Evolutionary conservation across 192 early-diverging fungal genomes (phyloP), one percentile per base, ranked within the genome.

Genomic region (Phycomyces blakesleeanus): DNA sequence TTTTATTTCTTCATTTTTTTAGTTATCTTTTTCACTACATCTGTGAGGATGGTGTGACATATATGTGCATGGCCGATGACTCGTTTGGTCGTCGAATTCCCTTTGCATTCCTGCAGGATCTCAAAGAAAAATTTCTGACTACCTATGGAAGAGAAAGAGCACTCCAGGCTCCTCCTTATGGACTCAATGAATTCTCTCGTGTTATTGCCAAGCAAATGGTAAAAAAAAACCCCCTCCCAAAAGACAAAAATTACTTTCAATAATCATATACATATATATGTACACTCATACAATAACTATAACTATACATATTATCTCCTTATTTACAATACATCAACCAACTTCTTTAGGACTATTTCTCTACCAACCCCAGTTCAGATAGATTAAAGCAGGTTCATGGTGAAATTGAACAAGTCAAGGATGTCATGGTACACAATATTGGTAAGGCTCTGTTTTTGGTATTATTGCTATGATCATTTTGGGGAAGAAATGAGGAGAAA

Each of bases 361-460:
- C 87, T 37, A 78, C 82, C 20, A 84, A 83, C 69, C 85, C 87
- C 14, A 64, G 83, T 39, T 86, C 85, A 5, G 93, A 94, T 74
- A 79, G 79, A 34, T 81, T 93, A 60, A 83, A 86, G 21, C 87
- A 90, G 74, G 94, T 91, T 0, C 89, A 91, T 63, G 89, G 89
- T 24, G 92, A 95, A 74, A 93, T 97, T 67, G 90, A 93, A 55
- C 92, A 94, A 76, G 93, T 95, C 59, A 89, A 89, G 72, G 92
- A 93, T 79, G 91, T 95, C 44, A 95, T 97, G 93, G 90, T 93
- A 25, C 85, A 91, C 74, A 97, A 97, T 68, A 97, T 97, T 64
- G 87, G 85, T 83, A 83, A 69, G 72, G 8, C 0, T 7, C 24
- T 3, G 3, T 37, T 44, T 25, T 18, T 52, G 49, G 27, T 2